These are phyloP conservation scores for Sordariomycetes sp. DNA, from an alignment of 2,329 filamentous ascomycete species.

Conservation along the genomic window DNA sequence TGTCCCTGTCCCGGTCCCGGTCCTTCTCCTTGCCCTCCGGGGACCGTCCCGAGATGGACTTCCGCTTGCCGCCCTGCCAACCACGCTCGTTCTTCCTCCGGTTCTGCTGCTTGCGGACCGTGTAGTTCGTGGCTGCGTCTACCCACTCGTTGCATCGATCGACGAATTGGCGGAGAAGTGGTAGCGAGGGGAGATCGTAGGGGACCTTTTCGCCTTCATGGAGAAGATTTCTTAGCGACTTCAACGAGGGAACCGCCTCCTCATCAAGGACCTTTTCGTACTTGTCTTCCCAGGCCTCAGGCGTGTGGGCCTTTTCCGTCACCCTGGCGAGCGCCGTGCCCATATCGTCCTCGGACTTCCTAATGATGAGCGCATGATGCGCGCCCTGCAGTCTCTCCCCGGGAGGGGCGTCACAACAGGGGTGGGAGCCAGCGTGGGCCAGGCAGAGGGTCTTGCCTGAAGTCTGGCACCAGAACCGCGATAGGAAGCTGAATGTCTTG, in stretches of 20 bases:
- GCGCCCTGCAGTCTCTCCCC: slow-evolving; percentile 56
- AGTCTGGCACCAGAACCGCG: slow-evolving; percentile 75
- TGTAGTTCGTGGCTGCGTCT: slow-evolving; percentile 92
- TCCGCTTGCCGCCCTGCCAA: slow-evolving; percentile 65
- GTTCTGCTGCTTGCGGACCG: slow-evolving; percentile 93
- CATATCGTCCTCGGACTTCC: slow-evolving; percentile 64
- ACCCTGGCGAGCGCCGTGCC: slow-evolving; percentile 60
- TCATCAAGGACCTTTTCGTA: slow-evolving; percentile 77
- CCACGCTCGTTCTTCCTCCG: slow-evolving; percentile 88
- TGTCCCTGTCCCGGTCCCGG: slow-evolving; percentile 71
- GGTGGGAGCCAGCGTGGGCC: slow-evolving; percentile 65
- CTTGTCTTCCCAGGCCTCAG: slow-evolving; percentile 85
- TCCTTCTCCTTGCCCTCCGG: slow-evolving; percentile 62
- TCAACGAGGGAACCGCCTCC: slow-evolving; percentile 74
- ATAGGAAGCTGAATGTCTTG: slow-evolving; percentile 86
- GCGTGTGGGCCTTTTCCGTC: slow-evolving; percentile 73
- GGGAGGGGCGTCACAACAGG: slow-evolving; percentile 66
- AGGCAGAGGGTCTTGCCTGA: slow-evolving; percentile 77
- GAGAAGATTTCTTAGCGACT: slow-evolving; percentile 71
- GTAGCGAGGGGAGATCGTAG: slow-evolving; percentile 73
- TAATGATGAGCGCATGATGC: slow-evolving; percentile 67
- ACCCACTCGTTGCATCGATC: slow-evolving; percentile 97
- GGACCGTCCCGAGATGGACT: slow-evolving; percentile 44
- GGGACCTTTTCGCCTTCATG: slow-evolving; percentile 95
- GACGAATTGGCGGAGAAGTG: slow-evolving; percentile 78